Evolutionary conservation across 2,329 filamentous ascomycete species (phyloP), one percentile per base, ranked within the genome.

Genomic region (Cladosporium oxysporum): DNA sequence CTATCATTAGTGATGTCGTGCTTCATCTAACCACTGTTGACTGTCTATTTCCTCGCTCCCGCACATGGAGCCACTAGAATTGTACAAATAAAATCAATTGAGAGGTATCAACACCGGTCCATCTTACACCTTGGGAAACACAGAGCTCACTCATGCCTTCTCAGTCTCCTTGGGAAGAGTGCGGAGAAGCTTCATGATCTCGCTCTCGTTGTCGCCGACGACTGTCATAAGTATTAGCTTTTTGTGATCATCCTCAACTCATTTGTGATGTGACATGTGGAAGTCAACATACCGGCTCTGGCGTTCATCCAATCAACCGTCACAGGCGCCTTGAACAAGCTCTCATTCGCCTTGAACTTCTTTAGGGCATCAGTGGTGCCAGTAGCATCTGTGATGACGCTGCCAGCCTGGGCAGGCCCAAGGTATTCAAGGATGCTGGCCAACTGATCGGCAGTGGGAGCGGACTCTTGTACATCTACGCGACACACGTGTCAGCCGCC

Each of bases 291-390:
- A 81, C 91, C 83, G 57, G 89, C 94, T 77, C 88, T 91, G 70
- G 93, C 95, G 77, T 94, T 93, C 76, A 90, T 92, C 95, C 95
- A 98, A 77, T 98, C 94, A 62, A 98, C 94, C 66, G 90, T 91
- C 77, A 97, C 80, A 29, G 94, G 94, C 71, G 89, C 82, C 73
- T 90, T 82, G 78, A 98, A 93, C 73, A 79, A 87, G 33, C 87
- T 84, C 1, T 81, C 80, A 78, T 86, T 89, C 79, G 90, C 84
- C 78, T 90, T 91, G 74, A 96, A 88, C 79, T 87, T 90, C 79
- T 86, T 90, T 75, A 97, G 71, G 2, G 94, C 95, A 79, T 97
- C 93, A 68, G 85, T 85, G 74, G 90, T 86, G 69, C 88, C 87
- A 28, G 79, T 85, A 5, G 95, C 93, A 6, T 91, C 93, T 72